Base-by-base conservation (phyloP, 1,284 basidiomycete species). In the Rhodotorula sp. region DNA sequence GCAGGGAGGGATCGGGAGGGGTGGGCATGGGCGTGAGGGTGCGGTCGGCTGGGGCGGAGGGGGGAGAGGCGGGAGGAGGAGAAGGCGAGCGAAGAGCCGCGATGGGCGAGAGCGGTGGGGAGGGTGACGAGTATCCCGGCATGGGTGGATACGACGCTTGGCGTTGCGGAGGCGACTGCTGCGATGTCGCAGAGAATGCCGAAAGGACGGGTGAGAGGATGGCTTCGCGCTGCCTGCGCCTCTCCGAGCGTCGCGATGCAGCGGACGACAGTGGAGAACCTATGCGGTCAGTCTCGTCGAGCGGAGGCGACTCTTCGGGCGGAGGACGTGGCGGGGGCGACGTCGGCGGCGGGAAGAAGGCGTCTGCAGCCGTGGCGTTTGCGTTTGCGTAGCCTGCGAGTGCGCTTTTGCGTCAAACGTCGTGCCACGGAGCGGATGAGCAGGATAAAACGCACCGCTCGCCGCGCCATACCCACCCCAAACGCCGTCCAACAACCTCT, bases 1-100 rank as follows among this genome's bases (percentile, higher is more conserved):
- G 24, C 19, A 55, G n/a, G 7, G 29, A 27, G 27, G 3, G 20
- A 20, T 47, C 4, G 0, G 34, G 48, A 0, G 65, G 65, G 4
- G 48, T 47, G 11, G 59, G 59, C 34, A 61, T 61, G 13, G 59
- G 65, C 39, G 59, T 66, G 19, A 62, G 54, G 48, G 59, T 30
- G 36, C 48, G 58, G 19, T 59, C 49, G 46, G 22, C 58, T 4
- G 32, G 59, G 2, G 49, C 49, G 20, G 59, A 61, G n/a, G 24
- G 19, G 4, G 49, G 59, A 39, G 36, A 51, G 46, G 39, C 36
- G 34, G 56, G 39, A 32, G 15, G 39, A 15, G 39, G 39, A 13
- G 7, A 44, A 44, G 39, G 39, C 13, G 39, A 44, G 39, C 39
- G 39, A 2, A 44, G 39, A 17, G 39, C 39, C 1, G 30, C 47